Conservation (phyloP, 495 filamentous ascomycete species). For the Clohesyomyces aquaticus region DNA sequence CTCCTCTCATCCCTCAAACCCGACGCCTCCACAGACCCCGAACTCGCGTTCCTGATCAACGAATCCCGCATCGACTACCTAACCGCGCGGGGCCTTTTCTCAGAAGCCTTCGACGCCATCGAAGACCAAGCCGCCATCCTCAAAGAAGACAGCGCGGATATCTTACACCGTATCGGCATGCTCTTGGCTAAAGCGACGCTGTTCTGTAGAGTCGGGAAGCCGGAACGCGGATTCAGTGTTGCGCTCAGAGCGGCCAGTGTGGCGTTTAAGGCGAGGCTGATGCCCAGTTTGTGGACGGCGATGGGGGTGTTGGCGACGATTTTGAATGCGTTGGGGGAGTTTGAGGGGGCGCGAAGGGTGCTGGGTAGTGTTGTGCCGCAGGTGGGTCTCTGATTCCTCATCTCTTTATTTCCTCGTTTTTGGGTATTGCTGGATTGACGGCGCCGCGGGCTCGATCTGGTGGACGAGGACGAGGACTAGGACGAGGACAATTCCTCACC, state of each 20-base stretch:
- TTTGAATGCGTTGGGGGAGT: conserved; percentile 74
- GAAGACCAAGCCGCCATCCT: conserved; percentile 68
- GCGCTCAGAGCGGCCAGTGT: conserved; percentile 78
- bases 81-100: conserved; percentile 64
- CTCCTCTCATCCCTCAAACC: conserved; percentile 27
- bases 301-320: conserved; percentile 70
- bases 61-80: conserved; percentile 73
- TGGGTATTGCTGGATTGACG: not conserved
- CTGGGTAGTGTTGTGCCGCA: conserved; percentile 79
- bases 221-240: conserved; percentile 81
- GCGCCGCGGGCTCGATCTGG: no score
- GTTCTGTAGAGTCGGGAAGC: conserved; percentile 68
- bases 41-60: conserved; percentile 70
- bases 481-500: no score
- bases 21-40: conserved; percentile 56
- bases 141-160: conserved; percentile 72
- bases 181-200: conserved; percentile 77
- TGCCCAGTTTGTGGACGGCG: conserved; percentile 77
- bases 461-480: no score
- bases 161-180: conserved; percentile 72
- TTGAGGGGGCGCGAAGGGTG: conserved; percentile 67
- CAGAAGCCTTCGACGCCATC: conserved; percentile 66
- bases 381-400: conserved; percentile 29
- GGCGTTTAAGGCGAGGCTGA: conserved; percentile 70
- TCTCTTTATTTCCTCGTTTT: not conserved